A percentile compares a stretch with the other conserved stretches of the same genome.
phyloP scores from a whole-genome alignment of 805 yeast genomes.

The Kazachstania psychrophila region DNA sequence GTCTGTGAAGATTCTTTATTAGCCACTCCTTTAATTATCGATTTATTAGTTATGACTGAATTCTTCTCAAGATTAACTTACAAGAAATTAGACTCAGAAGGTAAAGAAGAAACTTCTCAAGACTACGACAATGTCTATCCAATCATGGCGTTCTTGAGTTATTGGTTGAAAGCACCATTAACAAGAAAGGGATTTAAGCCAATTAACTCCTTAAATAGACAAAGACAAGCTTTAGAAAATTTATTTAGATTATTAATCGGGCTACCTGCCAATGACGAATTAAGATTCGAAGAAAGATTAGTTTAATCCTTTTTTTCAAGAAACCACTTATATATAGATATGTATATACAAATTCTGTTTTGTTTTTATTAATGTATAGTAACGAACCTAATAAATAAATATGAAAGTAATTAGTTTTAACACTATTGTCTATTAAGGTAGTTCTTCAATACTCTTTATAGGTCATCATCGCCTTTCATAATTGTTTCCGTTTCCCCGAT shows the following conservation, averaged over 20 bases:
- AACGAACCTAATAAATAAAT: no score
- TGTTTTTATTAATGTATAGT: no score
- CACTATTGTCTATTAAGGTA: no score
- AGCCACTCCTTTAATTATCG: constrained; percentile 92
- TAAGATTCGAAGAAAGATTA: constrained; percentile 85
- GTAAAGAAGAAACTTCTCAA: constrained; percentile 18
- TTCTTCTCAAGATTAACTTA: constrained; percentile 80
- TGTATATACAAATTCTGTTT: no score
- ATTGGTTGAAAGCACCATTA: constrained; percentile 96
- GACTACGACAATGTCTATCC: constrained; percentile 65
- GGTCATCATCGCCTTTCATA: no score
- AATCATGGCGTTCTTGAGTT: constrained; percentile 76
- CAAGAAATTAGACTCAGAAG: constrained; percentile 38
- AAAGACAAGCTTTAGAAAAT: constrained; percentile 86
- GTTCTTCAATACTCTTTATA: no score
- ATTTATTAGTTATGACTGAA: constrained; percentile 82
- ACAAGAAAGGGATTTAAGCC: constrained; percentile 85
- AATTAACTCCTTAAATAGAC: constrained; percentile 90
- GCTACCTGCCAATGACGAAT: constrained; percentile 79
- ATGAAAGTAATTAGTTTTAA: no score
- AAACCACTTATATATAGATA: no score
- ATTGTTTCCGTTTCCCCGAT: no score
- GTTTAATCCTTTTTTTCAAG: no score
- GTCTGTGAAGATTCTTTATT: constrained; percentile 93
- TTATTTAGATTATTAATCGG: constrained; percentile 84